Base-by-base conservation (phyloP, 345 rosid genomes). In the Carallia pectinifolia region DNA sequence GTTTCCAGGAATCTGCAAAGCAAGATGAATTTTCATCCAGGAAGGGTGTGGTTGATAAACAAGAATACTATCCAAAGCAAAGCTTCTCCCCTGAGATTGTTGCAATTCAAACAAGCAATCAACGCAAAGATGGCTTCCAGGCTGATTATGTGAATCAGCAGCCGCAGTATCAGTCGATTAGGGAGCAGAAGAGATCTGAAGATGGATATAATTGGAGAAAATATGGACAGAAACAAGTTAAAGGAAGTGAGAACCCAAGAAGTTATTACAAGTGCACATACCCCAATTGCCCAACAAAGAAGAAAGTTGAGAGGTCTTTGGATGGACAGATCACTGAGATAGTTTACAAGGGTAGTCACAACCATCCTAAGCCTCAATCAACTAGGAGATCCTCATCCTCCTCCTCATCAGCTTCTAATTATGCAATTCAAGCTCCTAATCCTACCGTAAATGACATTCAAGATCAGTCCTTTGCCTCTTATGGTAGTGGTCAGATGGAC, bases 151-250 rank as follows among this genome's bases (percentile, higher is more conserved):
- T 74, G 3, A 76, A 69, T 27, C 66, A 66, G 33, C 79, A 71
- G 5, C 84, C 71, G 16, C 92, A 78, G 64, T 52, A 81, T 54
- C 86, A 76, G 79, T n/a, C 81, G 1, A 64, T 81, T 7, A 82
- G 86, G 73, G 95, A 81, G 69, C 83, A 78, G 68, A 86, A 83
- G 63, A 87, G 76, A 79, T 82, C 97, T 10, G 93, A 88, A 7
- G 98, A 91, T 75, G 98, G 98, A 34, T 93, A 87, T 79, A 89
- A 91, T 37, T 93, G 98, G 98, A 83, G 97, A n/a, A 93, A 93
- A 80, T 93, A 93, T 73, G 98, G 98, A 3, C 98, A 93, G 67
- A 93, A 93, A 73, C 91, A 88, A 76, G 98, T 91, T 63, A 91
- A 93, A 79, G 98, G 97, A 68, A 93, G 98, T 33, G 95, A 91